A percentile compares a stretch with the other conserved stretches of the same genome.
Conservation (phyloP, 805 yeast genomes). For the Kodamaea jinghongensis region DNA sequence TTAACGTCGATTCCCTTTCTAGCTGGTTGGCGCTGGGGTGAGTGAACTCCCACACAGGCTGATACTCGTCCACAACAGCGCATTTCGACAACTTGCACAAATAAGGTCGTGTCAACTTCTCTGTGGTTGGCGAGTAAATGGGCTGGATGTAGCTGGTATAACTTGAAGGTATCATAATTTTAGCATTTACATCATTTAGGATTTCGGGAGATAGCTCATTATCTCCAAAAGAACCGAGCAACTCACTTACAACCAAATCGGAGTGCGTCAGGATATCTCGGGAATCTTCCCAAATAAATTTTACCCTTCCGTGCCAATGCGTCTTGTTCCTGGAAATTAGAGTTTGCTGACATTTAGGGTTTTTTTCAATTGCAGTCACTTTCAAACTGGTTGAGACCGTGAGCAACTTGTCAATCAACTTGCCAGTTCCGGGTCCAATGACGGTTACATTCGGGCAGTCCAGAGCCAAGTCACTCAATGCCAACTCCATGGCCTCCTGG, state of each 20-base stretch:
- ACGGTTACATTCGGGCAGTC: constrained; percentile 31
- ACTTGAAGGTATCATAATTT: constrained; percentile 43
- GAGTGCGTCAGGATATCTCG: constrained; percentile 34
- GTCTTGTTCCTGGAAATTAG: constrained; percentile 48
- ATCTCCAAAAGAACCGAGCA: constrained; percentile 89
- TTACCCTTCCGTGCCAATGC: constrained; percentile 53
- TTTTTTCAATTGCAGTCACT: constrained; percentile 67
- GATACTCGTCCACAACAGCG: constrained; percentile 30
- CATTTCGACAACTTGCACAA: constrained; percentile 19
- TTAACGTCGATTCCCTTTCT: neutral
- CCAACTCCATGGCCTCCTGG: constrained; percentile 58
- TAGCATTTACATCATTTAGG: constrained; percentile 35
- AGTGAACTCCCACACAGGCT: constrained; percentile 59
- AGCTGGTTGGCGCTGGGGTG: constrained; percentile 41
- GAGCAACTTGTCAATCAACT: constrained; percentile 52
- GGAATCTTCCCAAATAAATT: constrained; percentile 57
- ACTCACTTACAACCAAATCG: constrained; percentile 72
- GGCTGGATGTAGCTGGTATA: constrained; percentile 67
- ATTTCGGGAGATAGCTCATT: constrained; percentile 90
- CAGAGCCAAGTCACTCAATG: constrained; percentile 34
- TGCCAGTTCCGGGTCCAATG: constrained; percentile 90
- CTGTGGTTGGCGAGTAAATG: constrained; percentile 51
- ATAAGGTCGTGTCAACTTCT: constrained; percentile 18
- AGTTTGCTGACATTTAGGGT: constrained; percentile 54
- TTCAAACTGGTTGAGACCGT: constrained; percentile 14